phyloP scores from a whole-genome alignment of 2,329 filamentous ascomycete genomes.

The Colletotrichum chrysophilum region DNA sequence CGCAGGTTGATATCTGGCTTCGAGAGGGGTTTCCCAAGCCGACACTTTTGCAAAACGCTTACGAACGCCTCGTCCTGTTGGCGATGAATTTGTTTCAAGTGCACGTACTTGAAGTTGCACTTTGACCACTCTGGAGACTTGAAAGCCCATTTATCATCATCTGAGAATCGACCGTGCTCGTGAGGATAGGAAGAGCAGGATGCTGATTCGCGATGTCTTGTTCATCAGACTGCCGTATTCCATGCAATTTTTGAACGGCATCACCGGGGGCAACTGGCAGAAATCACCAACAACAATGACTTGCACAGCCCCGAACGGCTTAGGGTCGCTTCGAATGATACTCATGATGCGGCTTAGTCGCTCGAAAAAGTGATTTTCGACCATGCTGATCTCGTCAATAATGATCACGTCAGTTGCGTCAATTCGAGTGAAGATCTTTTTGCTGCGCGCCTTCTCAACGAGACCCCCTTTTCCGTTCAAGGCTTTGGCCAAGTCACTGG shows the following conservation, averaged over 20 bases:
- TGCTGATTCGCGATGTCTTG: too few relatives aligned
- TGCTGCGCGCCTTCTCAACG: too few relatives aligned
- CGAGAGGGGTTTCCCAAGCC: conserved; percentile 47
- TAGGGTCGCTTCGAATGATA: neutral
- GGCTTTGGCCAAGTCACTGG: conserved; percentile 18
- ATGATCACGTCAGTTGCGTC: conserved; percentile 32
- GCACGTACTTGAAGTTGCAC: conserved; percentile 57
- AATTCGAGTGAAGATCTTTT: too few relatives aligned
- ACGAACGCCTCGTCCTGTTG: conserved; percentile 61
- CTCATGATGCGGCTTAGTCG: conserved; percentile 54
- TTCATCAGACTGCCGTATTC: too few relatives aligned
- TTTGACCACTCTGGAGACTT: conserved; percentile 58
- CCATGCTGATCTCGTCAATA: conserved; percentile 72
- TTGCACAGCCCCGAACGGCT: neutral
- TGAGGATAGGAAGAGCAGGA: neutral
- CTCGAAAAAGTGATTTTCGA: conserved; percentile 68
- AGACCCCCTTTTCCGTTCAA: too few relatives aligned
- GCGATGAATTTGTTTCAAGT: conserved; percentile 60
- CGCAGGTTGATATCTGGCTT: conserved; percentile 43
- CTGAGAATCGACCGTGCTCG: conserved; percentile 15
- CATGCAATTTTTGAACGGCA: neutral
- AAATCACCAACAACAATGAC: conserved; percentile 2
- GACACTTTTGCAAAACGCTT: conserved; percentile 58
- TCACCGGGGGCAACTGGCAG: neutral
- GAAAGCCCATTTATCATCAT: conserved; percentile 67